These are phyloP conservation scores for Cadophora gregata DNA, from an alignment of 2,329 filamentous ascomycete species.

Conservation along the genomic window DNA sequence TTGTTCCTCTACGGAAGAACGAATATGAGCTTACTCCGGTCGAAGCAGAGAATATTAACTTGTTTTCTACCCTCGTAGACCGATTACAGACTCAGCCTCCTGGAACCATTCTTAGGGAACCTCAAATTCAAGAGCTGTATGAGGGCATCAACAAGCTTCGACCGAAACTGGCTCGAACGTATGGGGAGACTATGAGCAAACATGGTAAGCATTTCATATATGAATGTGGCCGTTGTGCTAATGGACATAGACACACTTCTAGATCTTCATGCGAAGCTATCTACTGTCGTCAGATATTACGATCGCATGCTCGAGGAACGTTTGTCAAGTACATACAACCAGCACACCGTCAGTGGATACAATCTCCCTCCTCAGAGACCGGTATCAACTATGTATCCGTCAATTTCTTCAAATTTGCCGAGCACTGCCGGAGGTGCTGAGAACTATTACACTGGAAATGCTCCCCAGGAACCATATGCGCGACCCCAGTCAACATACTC, in stretches of 20 bases:
- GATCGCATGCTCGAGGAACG: slow-evolving; percentile 98
- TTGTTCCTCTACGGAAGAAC: slow-evolving; percentile 75
- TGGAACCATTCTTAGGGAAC: slow-evolving; percentile 93
- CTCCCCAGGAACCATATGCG: slow-evolving; percentile 55
- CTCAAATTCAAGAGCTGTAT: slow-evolving; percentile 97
- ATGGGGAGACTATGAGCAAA: slow-evolving; percentile 99
- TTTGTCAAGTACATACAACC: slow-evolving; percentile 88
- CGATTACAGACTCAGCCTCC: slow-evolving; percentile 93
- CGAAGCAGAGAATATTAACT: slow-evolving; percentile 96
- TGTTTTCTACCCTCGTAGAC: slow-evolving; percentile 94
- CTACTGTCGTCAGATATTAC: slow-evolving; percentile 95
- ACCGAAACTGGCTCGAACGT: slow-evolving; percentile 92
- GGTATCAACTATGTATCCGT: slow-evolving; percentile 71
- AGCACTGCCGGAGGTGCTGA: slow-evolving; percentile 64
- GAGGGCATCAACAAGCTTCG: slow-evolving; percentile 94
- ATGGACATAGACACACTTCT: slow-evolving; percentile 77
- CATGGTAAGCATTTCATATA: slow-evolving; percentile 68
- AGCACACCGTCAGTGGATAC: slow-evolving; percentile 74
- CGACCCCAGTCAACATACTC: slow-evolving; percentile 58
- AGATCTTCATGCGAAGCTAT: slow-evolving; percentile 92
- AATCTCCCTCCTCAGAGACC: slow-evolving; percentile 57
- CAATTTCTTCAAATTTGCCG: slow-evolving; percentile 62
- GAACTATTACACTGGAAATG: slow-evolving; percentile 79
- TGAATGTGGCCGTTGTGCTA: slow-evolving; percentile 40
- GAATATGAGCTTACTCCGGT: slow-evolving; percentile 93